These are phyloP conservation scores for Diaporthe vaccinii DNA, from an alignment of 2,329 filamentous ascomycete species.

Conservation along the genomic window DNA sequence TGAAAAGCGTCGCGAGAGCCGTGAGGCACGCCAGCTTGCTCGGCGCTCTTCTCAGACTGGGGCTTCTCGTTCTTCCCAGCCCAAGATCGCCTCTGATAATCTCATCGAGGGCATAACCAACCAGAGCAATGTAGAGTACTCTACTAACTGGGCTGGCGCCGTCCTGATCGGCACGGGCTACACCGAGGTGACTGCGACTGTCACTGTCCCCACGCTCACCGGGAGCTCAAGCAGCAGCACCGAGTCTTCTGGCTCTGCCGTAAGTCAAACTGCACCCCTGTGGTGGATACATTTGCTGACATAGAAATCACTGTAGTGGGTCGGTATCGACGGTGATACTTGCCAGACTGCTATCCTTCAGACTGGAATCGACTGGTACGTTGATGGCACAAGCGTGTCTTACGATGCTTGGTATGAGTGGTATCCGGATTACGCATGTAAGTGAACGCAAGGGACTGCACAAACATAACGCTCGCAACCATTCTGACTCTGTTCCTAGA, in stretches of 20 bases:
- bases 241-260: constrained; percentile 62
- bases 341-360: constrained; percentile 67
- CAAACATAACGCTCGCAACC: neutral
- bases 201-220: constrained; percentile 59
- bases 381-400: constrained; percentile 54
- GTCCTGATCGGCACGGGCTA: constrained; percentile 64
- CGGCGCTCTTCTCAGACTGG: constrained; percentile 8
- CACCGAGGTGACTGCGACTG: constrained; percentile 64
- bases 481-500: neutral
- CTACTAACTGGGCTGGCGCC: constrained; percentile 69
- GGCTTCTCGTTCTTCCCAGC: constrained; percentile 1
- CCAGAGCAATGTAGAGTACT: constrained; percentile 37
- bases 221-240: constrained; percentile 51
- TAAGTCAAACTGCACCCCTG: neutral
- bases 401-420: constrained; percentile 74
- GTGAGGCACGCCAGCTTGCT: constrained; percentile 41
- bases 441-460: neutral
- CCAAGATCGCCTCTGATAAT: constrained; percentile 26
- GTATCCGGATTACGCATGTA: constrained; percentile 67
- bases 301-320: constrained; percentile 55
- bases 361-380: constrained; percentile 68
- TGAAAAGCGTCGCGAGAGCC: constrained; percentile 52
- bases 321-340: constrained; percentile 72
- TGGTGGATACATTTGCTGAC: neutral
- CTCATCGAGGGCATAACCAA: constrained; percentile 23